These are phyloP conservation scores for Fusarium gaditjirri DNA, from an alignment of 2,329 filamentous ascomycete species.

Conservation along the genomic window DNA sequence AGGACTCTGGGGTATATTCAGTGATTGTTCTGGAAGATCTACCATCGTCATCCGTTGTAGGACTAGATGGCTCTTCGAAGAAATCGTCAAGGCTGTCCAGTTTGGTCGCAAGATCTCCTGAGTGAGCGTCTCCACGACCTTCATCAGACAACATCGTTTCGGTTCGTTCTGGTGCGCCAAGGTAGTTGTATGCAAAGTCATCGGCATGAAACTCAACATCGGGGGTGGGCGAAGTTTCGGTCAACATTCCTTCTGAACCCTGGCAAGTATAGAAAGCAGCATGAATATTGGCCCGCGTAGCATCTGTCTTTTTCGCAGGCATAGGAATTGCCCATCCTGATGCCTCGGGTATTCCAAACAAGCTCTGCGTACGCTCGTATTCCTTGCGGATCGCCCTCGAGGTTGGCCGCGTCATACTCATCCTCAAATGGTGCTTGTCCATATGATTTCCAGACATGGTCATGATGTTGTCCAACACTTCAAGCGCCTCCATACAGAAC, in stretches of 20 bases:
- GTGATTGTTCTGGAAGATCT: conserved; percentile 72
- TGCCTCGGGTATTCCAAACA: conserved; percentile 96
- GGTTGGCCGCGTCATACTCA: conserved; percentile 96
- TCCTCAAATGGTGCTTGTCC: conserved; percentile 92
- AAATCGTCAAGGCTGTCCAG: conserved; percentile 84
- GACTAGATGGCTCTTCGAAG: conserved; percentile 75
- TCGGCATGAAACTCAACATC: conserved; percentile 94
- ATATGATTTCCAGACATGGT: conserved; percentile 91
- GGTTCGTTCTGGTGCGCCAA: conserved; percentile 76
- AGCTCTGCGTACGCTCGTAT: conserved; percentile 90
- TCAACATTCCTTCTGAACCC: conserved; percentile 66
- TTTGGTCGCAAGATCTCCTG: conserved; percentile 82
- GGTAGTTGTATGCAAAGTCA: conserved; percentile 85
- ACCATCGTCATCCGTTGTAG: conserved; percentile 67
- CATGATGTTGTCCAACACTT: conserved; percentile 95
- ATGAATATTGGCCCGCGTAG: conserved; percentile 91
- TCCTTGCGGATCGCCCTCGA: conserved; percentile 90
- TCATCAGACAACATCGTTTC: conserved; percentile 96
- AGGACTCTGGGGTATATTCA: conserved; percentile 71
- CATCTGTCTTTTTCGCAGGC: conserved; percentile 87
- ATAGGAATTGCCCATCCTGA: conserved; percentile 97
- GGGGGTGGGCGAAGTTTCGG: conserved; percentile 75
- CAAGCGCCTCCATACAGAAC: conserved; percentile 90
- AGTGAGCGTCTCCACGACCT: conserved; percentile 72
- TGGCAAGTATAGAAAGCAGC: conserved; percentile 96